Evolutionary conservation across 805 yeast species (phyloP), one percentile per base, ranked within the genome.

Genomic region (Candida taoyuanica): DNA sequence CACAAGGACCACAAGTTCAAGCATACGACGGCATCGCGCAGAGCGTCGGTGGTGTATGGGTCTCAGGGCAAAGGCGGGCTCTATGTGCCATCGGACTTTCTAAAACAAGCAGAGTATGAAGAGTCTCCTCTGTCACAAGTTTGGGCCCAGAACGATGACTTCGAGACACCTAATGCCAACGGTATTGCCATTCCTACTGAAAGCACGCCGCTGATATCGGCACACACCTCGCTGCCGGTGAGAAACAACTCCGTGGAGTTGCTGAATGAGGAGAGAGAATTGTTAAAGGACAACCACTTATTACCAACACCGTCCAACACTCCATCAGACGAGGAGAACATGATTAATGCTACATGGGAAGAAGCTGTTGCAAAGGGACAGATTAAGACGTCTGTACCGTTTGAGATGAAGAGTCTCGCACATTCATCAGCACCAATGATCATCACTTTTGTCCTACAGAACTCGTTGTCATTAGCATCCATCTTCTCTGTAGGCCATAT

Each of bases 401-500:
- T 51, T 14, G 59, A 54, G 37, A 43, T 44, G 33, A 44, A 33
- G 37, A 29, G 47, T 5, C 30, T 55, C 6, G 17, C 42, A 15
- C 40, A 40, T 7, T 46, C 50, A 5, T 53, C 60, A 3, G 28
- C 50, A 0, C 60, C 60, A 2, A 31, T 55, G 29, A 46, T 55
- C 9, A 33, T 55, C 12, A 55, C 60, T 1, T 54, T 55, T 27
- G 32, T 54, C 12, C 29, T 55, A 27, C 58, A 55, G 28, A 49
- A 54, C 30, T 53, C 59, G 3, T 46, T 55, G 11, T 49, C 60
- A 5, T 31, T 55, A 14, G 52, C 57, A 11, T 53, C 57, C 2
- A 52, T 54, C 26, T 53, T 51, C 29, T 51, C 56, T 0, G 96
- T 87, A 2, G 93, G 94, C 14, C 89, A 81, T 55, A 63, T 85